These are phyloP conservation scores for Ramalina peruviana DNA, from an alignment of 495 filamentous ascomycete genomes.

Conservation along the genomic window DNA sequence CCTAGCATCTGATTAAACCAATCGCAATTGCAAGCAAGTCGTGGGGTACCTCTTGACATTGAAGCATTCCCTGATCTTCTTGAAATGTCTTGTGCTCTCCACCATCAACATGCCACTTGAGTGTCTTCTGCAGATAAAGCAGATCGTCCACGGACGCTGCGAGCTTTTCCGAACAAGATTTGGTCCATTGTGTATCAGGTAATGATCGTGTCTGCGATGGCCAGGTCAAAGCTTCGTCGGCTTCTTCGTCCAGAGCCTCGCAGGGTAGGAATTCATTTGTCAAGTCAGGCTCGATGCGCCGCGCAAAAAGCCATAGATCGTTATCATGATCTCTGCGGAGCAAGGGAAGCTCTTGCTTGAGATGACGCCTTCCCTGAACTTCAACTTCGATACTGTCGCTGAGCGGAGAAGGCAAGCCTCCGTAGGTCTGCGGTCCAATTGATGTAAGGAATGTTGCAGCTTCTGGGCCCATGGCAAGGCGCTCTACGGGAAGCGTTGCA, in stretches of 20 bases:
- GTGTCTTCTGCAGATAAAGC: slow-evolving; percentile 22
- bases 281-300: slow-evolving; percentile 7
- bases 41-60: slow-evolving; percentile 24
- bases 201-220: slow-evolving; percentile 21
- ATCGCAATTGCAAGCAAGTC: background rate
- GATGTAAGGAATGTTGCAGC: slow-evolving; percentile 15
- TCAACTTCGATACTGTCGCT: slow-evolving; percentile 17
- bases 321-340: slow-evolving; percentile 35
- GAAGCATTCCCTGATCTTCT: slow-evolving; percentile 9
- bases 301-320: slow-evolving; percentile 27
- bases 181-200: slow-evolving; percentile 12
- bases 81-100: slow-evolving; percentile 23
- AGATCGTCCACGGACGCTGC: slow-evolving; percentile 26
- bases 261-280: slow-evolving; percentile 21
- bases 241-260: slow-evolving; percentile 29
- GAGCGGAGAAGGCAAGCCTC: background rate
- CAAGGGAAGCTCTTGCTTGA: slow-evolving; percentile 39
- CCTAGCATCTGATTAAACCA: slow-evolving; percentile 16
- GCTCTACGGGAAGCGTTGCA: slow-evolving; percentile 3
- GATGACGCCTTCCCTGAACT: slow-evolving; percentile 13
- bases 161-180: slow-evolving; percentile 29
- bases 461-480: slow-evolving; percentile 13
- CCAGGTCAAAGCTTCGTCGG: slow-evolving; percentile 37
- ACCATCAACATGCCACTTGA: slow-evolving; percentile 27
- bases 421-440: background rate